Evolutionary conservation across 768 basidiomycete genomes (phyloP), one percentile per base, ranked within the genome.

Genomic region (Lanmaoa pseudosensibilis): DNA sequence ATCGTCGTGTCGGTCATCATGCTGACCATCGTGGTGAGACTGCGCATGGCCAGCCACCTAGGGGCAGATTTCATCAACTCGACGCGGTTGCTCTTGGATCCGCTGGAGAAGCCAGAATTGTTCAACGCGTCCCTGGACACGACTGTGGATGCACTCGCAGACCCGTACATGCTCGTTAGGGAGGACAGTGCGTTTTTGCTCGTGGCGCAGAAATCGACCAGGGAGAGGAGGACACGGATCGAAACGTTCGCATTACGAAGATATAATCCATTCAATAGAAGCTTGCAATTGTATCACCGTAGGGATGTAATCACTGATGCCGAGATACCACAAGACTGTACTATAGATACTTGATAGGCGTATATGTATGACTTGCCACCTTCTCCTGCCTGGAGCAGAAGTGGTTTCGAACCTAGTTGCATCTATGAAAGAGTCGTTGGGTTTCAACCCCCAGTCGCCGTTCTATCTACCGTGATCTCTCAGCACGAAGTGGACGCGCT

Each of bases 31-130:
- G 47, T 46, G 46, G 54, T 56, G 52, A 34, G 16, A 44, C 50
- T 62, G 18, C 50, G 50, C 11, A 10, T 52, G n/a, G 49, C 40
- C 0, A 55, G 59, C 25, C 44, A 16, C 46, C 52, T 64, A 15
- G 44, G 54, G 0, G 13, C 51, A 5, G 57, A 62, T 37, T 62
- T 62, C 27, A 39, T 49, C 15, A 23, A 59, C 49, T 12, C 55
- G 9, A 54, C 60, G 9, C 46, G 56, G 16, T 32, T 62, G 21
- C 49, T 65, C 10, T 36, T 65, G 54, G 40, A 62, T 10, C 47
- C 57, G 13, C 1, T 65, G 50, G 54, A 44, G 52, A 51, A 54
- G 16, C 37, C 62, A 11, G 55, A 55, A 10, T 27, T 61, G 5
- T 65, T 64, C 53, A 52, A 64, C 18, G 50, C 53, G 1, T 44